Evolutionary conservation across 257 asterid genomes (phyloP), one percentile per base, ranked within the genome.

Genomic region (Salvia splendens): DNA sequence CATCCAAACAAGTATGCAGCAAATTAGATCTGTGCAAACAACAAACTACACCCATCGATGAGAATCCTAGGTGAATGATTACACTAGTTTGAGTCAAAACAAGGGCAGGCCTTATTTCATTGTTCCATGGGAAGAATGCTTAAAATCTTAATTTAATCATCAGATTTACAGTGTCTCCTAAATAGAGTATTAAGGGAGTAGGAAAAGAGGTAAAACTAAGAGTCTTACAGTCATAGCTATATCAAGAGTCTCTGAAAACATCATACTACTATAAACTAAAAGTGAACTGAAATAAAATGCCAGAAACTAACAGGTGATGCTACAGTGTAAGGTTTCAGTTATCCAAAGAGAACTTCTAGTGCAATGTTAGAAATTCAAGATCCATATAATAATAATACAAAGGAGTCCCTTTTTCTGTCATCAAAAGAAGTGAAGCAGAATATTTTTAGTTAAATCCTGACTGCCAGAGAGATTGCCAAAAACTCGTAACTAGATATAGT

Each of bases 291-390:
- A 38, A 47, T 10, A 63, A 68, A 57, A 62, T 61, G 8, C 45
- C n/a, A 43, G n/a, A 75, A 75, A 38, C 61, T 17, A 12, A 16
- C 12, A 36, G 35, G 64, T 16, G 61, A 60, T 20, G 36, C 36
- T 36, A 36, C 33, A 14, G 46, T 35, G 43, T 9, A 45, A 49
- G 42, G 16, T 45, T 42, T 35, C 15, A 3, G 20, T 38, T 46
- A 12, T 35, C 46, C 53, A 5, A 46, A 40, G 5, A 69, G 5
- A 61, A 64, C 38, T 56, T 48, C 15, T 48, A 33, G 1, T 12
- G 17, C 36, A 45, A 6, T 30, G 30, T 33, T 64, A 32, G 53
- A 71, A 43, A 66, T 24, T 61, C 41, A 46, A 24, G 35, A 10
- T 58, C 16, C 62, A 28, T 15, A 47, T 46, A 43, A 58, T 65